phyloP scores from a whole-genome alignment of 1,284 basidiomycete genomes.

The Ganoderma multipileum region DNA sequence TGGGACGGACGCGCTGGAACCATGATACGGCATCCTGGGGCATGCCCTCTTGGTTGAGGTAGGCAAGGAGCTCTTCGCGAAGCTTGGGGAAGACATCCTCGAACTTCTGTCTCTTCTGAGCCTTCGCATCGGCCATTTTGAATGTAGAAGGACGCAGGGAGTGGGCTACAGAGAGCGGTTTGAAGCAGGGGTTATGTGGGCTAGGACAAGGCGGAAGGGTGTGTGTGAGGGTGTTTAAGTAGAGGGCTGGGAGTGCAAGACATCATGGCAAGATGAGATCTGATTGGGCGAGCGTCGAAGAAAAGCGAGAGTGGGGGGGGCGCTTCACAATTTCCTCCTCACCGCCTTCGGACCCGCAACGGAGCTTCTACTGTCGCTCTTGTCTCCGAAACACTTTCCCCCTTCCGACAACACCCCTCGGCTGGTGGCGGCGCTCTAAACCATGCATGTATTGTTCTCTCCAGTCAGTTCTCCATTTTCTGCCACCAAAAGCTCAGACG shows the following conservation, averaged over 20 bases:
- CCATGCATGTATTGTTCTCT: background rate
- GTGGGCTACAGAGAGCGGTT: background rate
- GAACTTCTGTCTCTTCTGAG: conserved; percentile 57
- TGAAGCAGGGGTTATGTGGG: background rate
- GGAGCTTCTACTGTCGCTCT: background rate
- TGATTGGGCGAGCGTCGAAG: background rate
- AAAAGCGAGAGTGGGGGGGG: conserved; percentile 3
- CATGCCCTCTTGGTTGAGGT: conserved; percentile 75
- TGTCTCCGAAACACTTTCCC: background rate
- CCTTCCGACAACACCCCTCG: background rate
- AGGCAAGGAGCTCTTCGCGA: conserved; percentile 65
- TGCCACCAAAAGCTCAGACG: background rate
- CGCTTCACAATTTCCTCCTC: background rate
- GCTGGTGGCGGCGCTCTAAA: background rate
- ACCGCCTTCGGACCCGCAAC: background rate
- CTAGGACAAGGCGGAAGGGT: background rate
- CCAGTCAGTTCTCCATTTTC: background rate
- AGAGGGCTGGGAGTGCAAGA: background rate
- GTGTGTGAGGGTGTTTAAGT: background rate
- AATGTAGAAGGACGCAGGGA: background rate
- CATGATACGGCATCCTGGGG: conserved; percentile 85
- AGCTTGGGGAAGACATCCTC: conserved; percentile 58
- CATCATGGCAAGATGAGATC: background rate
- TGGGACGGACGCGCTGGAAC: conserved; percentile 72
- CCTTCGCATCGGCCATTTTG: conserved; percentile 43